Percentiles rank a stretch among this genome's conserved stretches.
Evolutionary conservation across 1,284 basidiomycete species (phyloP).

Genomic region (Amylostereum areolatum): DNA sequence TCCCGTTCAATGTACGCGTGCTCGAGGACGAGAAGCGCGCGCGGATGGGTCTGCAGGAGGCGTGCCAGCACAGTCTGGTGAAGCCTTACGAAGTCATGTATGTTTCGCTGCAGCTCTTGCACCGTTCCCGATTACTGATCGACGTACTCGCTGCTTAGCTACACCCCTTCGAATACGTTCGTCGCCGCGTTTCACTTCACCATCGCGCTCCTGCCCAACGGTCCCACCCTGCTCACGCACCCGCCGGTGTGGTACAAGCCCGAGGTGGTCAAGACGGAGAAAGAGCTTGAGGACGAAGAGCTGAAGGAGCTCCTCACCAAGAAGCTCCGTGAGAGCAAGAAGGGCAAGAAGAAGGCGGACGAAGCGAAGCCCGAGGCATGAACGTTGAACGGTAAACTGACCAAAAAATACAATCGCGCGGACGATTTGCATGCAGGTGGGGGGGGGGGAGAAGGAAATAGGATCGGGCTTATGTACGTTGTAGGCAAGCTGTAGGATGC

Average conservation of each 20-base stretch:
- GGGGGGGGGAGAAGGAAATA: too few relatives aligned
- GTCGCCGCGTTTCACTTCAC: conserved; percentile 97
- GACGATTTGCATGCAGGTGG: neutral
- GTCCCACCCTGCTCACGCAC: conserved; percentile 81
- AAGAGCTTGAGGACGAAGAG: conserved; percentile 84
- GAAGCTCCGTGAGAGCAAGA: conserved; percentile 85
- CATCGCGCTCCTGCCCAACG: conserved; percentile 81
- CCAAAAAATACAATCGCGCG: neutral
- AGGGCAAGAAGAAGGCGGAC: conserved; percentile 81
- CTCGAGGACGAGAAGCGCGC: conserved; percentile 95
- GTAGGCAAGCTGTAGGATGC: too few relatives aligned
- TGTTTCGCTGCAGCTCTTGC: conserved; percentile 23
- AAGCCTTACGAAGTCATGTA: conserved; percentile 89
- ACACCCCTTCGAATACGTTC: conserved; percentile 73
- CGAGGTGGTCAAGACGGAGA: conserved; percentile 84
- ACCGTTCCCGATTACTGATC: neutral
- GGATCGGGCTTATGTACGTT: too few relatives aligned
- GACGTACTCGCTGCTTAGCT: conserved; percentile 35
- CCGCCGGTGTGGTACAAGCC: conserved; percentile 90
- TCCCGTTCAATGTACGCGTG: conserved; percentile 94
- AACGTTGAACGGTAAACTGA: neutral
- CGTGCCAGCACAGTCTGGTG: conserved; percentile 86
- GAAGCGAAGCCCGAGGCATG: conserved; percentile 23
- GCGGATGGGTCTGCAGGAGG: conserved; percentile 93
- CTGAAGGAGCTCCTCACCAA: conserved; percentile 75